Evolutionary conservation across 352 stramenopile genomes (phyloP), one percentile per base, ranked within the genome.

Genomic region (Pythium sp.): DNA sequence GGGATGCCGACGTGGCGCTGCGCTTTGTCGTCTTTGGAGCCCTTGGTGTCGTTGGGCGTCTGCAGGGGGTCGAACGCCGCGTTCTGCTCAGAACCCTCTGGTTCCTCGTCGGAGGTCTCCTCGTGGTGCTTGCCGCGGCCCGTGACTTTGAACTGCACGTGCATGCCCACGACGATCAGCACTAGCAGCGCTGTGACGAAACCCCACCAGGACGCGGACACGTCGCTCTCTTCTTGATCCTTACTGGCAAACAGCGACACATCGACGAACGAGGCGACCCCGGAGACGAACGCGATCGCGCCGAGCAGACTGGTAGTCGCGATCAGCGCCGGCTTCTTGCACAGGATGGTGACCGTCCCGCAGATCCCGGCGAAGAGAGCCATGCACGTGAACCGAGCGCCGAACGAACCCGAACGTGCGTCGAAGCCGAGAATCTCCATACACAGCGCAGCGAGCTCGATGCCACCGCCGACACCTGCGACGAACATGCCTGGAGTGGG

Each of bases 31-130:
- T 51, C 43, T n/a, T 6, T 51, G 18, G 8, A 51, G 43, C 43
- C 43, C 43, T 51, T 51, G 43, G 43, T 51, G 2, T 51, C 43
- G 5, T 51, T 51, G 5, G 43, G 43, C 43, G 43, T 51, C 43
- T 51, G 43, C 18, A 51, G 18, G 18, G 6, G 43, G 43, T 51
- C 18, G 18, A 24, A 51, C 43, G 43, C 18, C 43, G 18, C 2
- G 43, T 22, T 51, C 43, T 84, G 20, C 49, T 81, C 38, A 65
- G 72, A 22, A 65, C 81, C 30, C 59, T 84, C 12, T 62, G 74
- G 2, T 62, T 81, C 36, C 53, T 80, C 2, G 62, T 75, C 15
- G 78, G 78, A 34, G 66, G 64, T 11, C 57, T 70, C 15, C 65
- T 81, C 20, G 26, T 75, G 12, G 59, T 69, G 4, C 73, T 78